A percentile compares a stretch with the other conserved stretches of the same genome.
phyloP scores from a whole-genome alignment of 2,329 filamentous ascomycete genomes.

The Zasmidium cellare region DNA sequence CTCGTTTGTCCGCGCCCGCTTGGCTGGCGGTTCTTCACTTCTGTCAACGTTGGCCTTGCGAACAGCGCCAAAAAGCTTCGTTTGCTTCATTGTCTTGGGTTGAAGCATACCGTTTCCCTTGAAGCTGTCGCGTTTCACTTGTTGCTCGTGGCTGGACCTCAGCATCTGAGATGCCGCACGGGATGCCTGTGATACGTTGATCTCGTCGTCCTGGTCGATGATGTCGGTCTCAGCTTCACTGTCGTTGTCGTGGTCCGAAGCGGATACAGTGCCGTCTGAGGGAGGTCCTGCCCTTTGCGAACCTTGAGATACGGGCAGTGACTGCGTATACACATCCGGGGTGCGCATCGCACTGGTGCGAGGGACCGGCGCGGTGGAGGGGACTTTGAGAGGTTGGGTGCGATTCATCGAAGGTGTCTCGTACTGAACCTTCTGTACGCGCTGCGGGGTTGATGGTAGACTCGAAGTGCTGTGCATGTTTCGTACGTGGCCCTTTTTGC shows the following conservation, averaged over 20 bases:
- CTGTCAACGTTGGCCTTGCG: conserved; percentile 54
- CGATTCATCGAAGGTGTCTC: conserved; percentile 27
- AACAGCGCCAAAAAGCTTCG: conserved; percentile 63
- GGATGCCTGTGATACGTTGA: conserved; percentile 74
- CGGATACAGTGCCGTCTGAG: conserved; percentile 72
- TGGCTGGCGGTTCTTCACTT: conserved; percentile 40
- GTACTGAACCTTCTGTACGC: conserved; percentile 50
- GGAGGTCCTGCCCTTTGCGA: conserved; percentile 13
- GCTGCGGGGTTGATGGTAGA: conserved; percentile 72
- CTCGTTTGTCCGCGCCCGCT: conserved; percentile 52
- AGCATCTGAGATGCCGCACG: conserved; percentile 69
- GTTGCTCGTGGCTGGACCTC: conserved; percentile 47
- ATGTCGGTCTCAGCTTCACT: conserved; percentile 59
- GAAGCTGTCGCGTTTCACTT: conserved; percentile 37
- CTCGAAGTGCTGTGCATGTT: conserved; percentile 83
- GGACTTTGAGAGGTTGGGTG: conserved; percentile 24
- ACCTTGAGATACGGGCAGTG: conserved; percentile 20
- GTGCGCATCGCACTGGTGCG: conserved; percentile 43
- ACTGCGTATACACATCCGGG: conserved; percentile 27
- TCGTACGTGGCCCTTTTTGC: conserved; percentile 66
- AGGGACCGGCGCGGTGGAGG: conserved; percentile 56
- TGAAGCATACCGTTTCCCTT: conserved; percentile 35
- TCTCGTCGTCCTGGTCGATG: conserved; percentile 56
- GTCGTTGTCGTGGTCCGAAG: conserved; percentile 58
- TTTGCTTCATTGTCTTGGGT: conserved; percentile 49